phyloP scores from a whole-genome alignment of 352 stramenopile species.

The Globisporangium canariense region DNA sequence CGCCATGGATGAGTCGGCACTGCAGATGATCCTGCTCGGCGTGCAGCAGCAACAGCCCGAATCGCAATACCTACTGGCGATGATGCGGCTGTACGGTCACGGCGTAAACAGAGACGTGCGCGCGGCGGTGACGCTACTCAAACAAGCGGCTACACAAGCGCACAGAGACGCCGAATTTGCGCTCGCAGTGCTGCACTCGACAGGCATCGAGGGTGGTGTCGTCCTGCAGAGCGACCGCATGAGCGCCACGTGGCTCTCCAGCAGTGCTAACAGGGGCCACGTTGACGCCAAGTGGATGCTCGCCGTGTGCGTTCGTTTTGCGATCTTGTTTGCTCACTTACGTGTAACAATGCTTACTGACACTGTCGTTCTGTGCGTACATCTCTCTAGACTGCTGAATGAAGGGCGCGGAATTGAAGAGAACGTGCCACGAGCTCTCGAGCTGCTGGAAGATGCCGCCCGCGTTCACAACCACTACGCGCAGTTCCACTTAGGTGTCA shows the following conservation, averaged over 20 bases:
- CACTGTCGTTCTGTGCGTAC: not conserved
- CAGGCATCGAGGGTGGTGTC: not conserved
- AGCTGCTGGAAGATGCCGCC: conserved; percentile 31
- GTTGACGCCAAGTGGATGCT: conserved; percentile 52
- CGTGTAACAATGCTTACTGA: not conserved
- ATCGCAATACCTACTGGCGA: conserved; percentile 45
- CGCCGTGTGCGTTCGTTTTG: conserved; percentile 33
- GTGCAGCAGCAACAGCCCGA: conserved; percentile 35
- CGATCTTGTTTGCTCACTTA: not conserved
- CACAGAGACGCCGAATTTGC: conserved; percentile 48
- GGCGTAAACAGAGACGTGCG: conserved; percentile 29
- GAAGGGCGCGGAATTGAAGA: conserved; percentile 37
- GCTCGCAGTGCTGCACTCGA: conserved; percentile 39
- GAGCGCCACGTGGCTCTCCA: conserved; percentile 36
- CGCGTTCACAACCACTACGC: conserved; percentile 22
- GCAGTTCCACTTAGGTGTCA: conserved; percentile 40
- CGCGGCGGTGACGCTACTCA: conserved; percentile 29
- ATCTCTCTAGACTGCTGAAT: conserved; percentile 28
- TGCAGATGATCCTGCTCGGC: conserved; percentile 32
- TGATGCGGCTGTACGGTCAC: conserved; percentile 54
- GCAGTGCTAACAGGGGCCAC: conserved; percentile 36
- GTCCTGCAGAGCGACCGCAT: conserved; percentile 28
- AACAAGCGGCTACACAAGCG: conserved; percentile 20
- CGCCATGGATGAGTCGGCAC: conserved; percentile 24
- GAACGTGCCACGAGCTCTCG: conserved; percentile 27